Conservation (phyloP, 2,329 filamentous ascomycete species). For the Ceratocystis papillata region DNA sequence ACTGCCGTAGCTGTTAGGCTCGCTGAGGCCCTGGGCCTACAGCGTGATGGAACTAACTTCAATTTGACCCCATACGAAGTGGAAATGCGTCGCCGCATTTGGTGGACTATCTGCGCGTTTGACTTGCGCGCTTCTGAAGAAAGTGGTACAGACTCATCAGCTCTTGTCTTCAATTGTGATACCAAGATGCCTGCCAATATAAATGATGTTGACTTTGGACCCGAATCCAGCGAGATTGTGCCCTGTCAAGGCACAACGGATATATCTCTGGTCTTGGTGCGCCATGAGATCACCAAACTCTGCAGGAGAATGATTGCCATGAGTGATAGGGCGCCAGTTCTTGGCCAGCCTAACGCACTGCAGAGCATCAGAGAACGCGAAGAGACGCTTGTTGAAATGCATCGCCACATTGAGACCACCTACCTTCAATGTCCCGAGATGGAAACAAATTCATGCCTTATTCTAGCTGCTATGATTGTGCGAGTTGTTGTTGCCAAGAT, state of each 20-base stretch:
- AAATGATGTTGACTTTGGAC: conserved; percentile 40
- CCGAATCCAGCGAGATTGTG: conserved; percentile 40
- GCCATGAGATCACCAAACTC: conserved; percentile 38
- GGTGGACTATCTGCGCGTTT: conserved; percentile 49
- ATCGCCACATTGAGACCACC: conserved; percentile 43
- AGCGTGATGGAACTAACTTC: conserved; percentile 44
- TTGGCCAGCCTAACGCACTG: conserved; percentile 21
- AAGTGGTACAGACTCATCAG: conserved; percentile 35
- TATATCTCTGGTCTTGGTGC: conserved; percentile 39
- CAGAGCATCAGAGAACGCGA: conserved; percentile 22
- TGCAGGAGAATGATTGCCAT: conserved; percentile 27
- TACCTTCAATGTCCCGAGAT: conserved; percentile 45
- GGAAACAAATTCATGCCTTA: conserved; percentile 44
- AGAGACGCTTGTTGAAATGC: conserved; percentile 30
- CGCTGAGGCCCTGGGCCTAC: conserved; percentile 49
- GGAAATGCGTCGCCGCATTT: conserved; percentile 50
- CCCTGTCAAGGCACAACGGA: conserved; percentile 44
- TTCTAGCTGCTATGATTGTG: conserved; percentile 57
- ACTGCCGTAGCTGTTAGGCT: conserved; percentile 49
- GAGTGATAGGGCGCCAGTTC: conserved; percentile 18
- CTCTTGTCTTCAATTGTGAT: conserved; percentile 35
- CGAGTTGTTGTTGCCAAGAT: conserved; percentile 67
- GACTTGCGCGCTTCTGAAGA: conserved; percentile 48
- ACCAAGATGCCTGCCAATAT: conserved; percentile 41
- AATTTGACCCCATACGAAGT: conserved; percentile 47